Base-by-base conservation (phyloP, 495 filamentous ascomycete genomes). In the Hyaloscypha variabilis region DNA sequence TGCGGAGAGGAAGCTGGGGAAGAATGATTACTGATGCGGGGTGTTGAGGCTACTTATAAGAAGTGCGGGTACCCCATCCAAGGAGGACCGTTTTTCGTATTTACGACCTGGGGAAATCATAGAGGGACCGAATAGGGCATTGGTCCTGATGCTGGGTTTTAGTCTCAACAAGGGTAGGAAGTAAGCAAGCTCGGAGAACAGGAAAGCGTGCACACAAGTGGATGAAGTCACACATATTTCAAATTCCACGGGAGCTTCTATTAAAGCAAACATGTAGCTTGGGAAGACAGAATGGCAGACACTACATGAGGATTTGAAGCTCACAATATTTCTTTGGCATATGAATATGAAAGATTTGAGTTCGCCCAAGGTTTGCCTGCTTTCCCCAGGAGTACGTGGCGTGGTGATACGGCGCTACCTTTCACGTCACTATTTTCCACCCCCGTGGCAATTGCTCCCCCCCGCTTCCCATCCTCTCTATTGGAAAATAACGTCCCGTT, bases 11-110 rank as follows among this genome's bases (percentile, higher is more conserved):
- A 52, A n/a, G 49, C 49, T 30, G 6, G 31, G 3, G 30, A 25
- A 25, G 25, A 51, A 10, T 51, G 58, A 61, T 61, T 61, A 52
- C 36, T 51, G 58, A 61, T 46, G 49, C 28, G 21, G 58, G 42
- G 39, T 39, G 39, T 57, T 1, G 54, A 57, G 54, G 30, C 10
- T 57, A 29, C 54, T 57, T 57, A 57, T 57, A 57, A 36, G 26
- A 11, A 1, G 8, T 21, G 29, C 54, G 54, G 54, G 11, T 57
- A 11, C 8, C 29, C 54, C 54, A n/a, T n/a, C n/a, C n/a, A n/a
- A n/a, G 54, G 26, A 8, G 6, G 14, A 11, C 31, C 8, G 13
- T 11, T 4, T 1, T 46, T 46, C 39, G 39, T 46, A 46, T 46
- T 19, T 46, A 46, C 39, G 8, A 2, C 39, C 39, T 4, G 6